Percentiles rank a stretch among this genome's conserved stretches.
phyloP scores from a whole-genome alignment of 305 asterid species.

The Rubia peregrina region DNA sequence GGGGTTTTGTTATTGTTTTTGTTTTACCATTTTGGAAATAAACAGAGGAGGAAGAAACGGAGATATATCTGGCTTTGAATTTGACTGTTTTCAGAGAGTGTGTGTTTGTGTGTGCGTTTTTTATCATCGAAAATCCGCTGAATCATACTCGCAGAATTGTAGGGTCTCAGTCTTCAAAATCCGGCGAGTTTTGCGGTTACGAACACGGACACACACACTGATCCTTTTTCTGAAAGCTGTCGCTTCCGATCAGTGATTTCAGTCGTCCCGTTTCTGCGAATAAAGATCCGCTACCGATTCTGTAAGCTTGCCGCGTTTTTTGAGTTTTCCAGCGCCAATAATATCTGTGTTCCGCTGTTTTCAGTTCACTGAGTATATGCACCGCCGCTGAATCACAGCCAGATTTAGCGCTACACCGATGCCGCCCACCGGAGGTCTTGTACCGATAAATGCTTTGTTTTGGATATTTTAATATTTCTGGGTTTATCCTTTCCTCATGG shows the following conservation, averaged over 20 bases:
- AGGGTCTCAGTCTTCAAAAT: constrained; percentile 4
- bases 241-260: neutral
- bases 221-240: neutral
- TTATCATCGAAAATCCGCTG: neutral
- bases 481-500: constrained; percentile 20
- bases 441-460: constrained; percentile 38
- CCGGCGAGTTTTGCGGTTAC: constrained; percentile 5
- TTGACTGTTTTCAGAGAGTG: constrained; percentile 3
- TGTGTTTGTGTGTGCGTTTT: neutral
- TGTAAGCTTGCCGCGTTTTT: constrained; percentile 3
- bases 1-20: too few species aligned
- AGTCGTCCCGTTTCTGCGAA: neutral
- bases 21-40: neutral
- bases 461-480: constrained; percentile 3
- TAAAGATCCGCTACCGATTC: constrained; percentile 6
- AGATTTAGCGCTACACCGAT: constrained; percentile 16
- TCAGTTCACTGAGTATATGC: constrained; percentile 27
- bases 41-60: constrained; percentile 1
- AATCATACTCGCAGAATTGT: neutral
- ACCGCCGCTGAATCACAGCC: too few species aligned
- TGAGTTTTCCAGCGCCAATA: constrained; percentile 10
- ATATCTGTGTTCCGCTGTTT: constrained; percentile 15
- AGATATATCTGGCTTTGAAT: constrained; percentile 13
- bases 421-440: constrained; percentile 1
- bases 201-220: neutral